Conservation (phyloP, 1,284 basidiomycete species). For the Malassezia nana region DNA sequence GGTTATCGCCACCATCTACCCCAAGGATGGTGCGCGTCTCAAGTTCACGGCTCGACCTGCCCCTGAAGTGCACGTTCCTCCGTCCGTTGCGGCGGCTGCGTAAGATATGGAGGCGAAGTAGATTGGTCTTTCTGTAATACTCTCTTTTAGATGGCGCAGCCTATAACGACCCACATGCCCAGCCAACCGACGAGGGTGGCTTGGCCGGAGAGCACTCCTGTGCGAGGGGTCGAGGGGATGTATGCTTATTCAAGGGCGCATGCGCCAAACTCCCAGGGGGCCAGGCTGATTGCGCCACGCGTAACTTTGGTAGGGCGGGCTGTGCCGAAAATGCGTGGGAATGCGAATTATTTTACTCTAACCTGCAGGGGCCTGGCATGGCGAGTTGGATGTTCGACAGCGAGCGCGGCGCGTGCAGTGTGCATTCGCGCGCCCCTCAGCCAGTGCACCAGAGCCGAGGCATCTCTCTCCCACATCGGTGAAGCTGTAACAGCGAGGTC, state of each 20-base stretch:
- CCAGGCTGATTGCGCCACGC: not conserved
- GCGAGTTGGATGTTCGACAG: not conserved
- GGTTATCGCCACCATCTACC: constrained; percentile 61
- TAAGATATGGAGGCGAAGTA: not conserved
- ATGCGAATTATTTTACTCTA: not conserved
- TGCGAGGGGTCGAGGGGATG: not conserved
- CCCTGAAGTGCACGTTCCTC: constrained; percentile 27
- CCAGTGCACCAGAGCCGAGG: not conserved
- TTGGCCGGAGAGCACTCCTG: not conserved
- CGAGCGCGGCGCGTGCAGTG: not conserved
- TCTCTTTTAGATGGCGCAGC: not conserved
- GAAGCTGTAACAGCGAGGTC: not conserved
- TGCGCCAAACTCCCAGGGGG: not conserved
- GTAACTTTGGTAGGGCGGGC: not conserved
- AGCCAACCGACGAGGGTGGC: no score
- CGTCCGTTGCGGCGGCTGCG: constrained; percentile 34
- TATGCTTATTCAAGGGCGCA: not conserved
- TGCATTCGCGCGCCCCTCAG: not conserved
- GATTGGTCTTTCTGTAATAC: not conserved
- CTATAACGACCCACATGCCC: not conserved
- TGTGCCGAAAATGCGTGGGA: not conserved
- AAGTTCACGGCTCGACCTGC: constrained; percentile 54
- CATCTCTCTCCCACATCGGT: not conserved
- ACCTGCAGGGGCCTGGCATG: not conserved
- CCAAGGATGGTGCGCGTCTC: constrained; percentile 76